A percentile compares a stretch with the other conserved stretches of the same genome.
Evolutionary conservation across 177 flowering plant genomes (phyloP).

Genomic region (Vitis hybrid): DNA sequence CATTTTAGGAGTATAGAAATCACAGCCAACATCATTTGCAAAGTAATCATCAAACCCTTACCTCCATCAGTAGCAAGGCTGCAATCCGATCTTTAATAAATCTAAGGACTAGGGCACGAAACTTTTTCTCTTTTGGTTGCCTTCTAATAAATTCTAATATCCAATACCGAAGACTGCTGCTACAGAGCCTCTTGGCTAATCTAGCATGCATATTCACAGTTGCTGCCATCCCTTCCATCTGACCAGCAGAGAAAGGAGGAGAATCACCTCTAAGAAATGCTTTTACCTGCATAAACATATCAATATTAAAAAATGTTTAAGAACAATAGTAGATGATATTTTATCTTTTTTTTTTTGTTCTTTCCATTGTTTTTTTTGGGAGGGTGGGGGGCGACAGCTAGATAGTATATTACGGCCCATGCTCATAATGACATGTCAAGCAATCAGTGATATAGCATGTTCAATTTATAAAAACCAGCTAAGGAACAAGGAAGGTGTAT

Average conservation of each 20-base stretch:
- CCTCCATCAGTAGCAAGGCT: conserved; percentile 76
- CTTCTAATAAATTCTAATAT: conserved; percentile 73
- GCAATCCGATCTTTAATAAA: conserved; percentile 87
- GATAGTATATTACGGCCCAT: no score
- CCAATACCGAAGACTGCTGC: conserved; percentile 86
- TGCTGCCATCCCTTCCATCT: conserved; percentile 82
- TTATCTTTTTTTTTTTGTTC: no score
- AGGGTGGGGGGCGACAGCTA: no score
- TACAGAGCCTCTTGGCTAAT: conserved; percentile 53
- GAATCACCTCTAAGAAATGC: conserved; percentile 79
- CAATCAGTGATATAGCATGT: no score
- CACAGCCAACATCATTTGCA: background rate
- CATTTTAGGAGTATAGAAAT: background rate
- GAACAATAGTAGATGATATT: no score
- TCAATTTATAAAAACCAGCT: no score
- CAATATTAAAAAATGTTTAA: background rate
- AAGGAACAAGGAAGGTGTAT: no score
- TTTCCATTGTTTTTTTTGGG: no score
- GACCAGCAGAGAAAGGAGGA: conserved; percentile 77
- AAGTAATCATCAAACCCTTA: conserved; percentile 21
- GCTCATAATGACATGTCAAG: no score
- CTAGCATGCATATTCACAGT: conserved; percentile 52
- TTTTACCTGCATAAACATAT: conserved; percentile 53
- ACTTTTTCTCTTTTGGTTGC: conserved; percentile 74
- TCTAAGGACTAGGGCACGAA: conserved; percentile 74